Percentiles rank a stretch among this genome's conserved stretches.
phyloP scores from a whole-genome alignment of 352 stramenopile species.

The Pythium pyrilobum region DNA sequence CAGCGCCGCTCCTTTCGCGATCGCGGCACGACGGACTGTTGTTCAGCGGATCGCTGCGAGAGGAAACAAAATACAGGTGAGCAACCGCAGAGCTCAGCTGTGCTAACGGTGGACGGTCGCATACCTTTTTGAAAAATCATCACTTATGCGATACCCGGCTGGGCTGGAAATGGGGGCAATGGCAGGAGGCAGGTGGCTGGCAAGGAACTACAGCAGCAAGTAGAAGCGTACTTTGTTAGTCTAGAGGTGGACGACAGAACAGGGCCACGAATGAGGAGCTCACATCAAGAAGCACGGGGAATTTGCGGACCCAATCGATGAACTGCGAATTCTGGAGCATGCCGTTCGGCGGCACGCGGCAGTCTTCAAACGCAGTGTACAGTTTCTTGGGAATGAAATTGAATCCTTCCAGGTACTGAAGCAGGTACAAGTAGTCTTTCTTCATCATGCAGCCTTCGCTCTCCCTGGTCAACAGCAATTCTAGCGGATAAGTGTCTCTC shows the following conservation, averaged over 20 bases:
- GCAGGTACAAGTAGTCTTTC: conserved; percentile 63
- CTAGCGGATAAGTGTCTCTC: neutral
- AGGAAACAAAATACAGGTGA: neutral
- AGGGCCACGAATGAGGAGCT: neutral
- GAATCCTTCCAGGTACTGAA: conserved; percentile 62
- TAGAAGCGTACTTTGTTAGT: too few relatives aligned
- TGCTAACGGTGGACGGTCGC: neutral
- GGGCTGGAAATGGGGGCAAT: conserved; percentile 25
- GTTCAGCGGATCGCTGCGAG: conserved; percentile 60
- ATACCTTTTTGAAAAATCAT: conserved; percentile 24
- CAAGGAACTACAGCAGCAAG: conserved; percentile 37
- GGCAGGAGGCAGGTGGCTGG: conserved; percentile 38
- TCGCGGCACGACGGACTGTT: conserved; percentile 64
- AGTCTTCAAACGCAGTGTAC: conserved; percentile 73
- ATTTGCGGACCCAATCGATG: conserved; percentile 67
- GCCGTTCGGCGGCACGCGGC: conserved; percentile 41
- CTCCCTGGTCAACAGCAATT: conserved; percentile 15
- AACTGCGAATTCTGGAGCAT: conserved; percentile 62
- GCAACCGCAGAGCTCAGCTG: neutral
- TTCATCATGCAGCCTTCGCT: conserved; percentile 58
- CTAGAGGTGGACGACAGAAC: too few relatives aligned
- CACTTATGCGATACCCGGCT: conserved; percentile 28
- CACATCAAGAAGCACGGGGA: conserved; percentile 63
- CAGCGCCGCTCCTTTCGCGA: conserved; percentile 9
- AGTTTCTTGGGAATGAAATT: conserved; percentile 70